These are phyloP conservation scores for Pseudoperonospora humuli DNA, from an alignment of 352 stramenopile genomes.

Conservation along the genomic window DNA sequence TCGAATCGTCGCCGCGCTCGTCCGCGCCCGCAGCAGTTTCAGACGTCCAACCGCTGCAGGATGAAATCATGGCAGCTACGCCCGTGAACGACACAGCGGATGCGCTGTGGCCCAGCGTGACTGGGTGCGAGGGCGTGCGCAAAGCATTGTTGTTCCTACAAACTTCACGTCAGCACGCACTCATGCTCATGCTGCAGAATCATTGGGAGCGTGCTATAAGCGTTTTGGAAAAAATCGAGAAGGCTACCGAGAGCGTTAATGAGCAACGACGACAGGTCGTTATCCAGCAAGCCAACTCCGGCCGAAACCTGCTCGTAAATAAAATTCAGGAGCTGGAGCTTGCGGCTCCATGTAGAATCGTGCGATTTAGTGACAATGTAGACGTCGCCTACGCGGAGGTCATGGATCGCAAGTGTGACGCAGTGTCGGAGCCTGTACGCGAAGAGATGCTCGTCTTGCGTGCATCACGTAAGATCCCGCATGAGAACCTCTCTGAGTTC, in stretches of 20 bases:
- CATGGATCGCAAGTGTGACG: slow-evolving; percentile 54
- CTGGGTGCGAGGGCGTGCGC: slow-evolving; percentile 49
- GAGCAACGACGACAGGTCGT: slow-evolving; percentile 56
- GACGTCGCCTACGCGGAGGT: slow-evolving; percentile 39
- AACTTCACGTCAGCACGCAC: slow-evolving; percentile 62
- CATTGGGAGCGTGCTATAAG: slow-evolving; percentile 64
- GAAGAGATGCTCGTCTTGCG: slow-evolving; percentile 78
- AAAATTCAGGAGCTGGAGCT: slow-evolving; percentile 31
- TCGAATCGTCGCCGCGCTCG: slow-evolving; percentile 43
- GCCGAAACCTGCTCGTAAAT: slow-evolving; percentile 22
- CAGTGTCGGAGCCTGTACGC: slow-evolving; percentile 38
- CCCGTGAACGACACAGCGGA: background rate
- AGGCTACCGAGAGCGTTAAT: slow-evolving; percentile 58
- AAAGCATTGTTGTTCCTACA: slow-evolving; percentile 59
- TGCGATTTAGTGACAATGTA: slow-evolving; percentile 58
- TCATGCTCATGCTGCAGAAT: slow-evolving; percentile 69
- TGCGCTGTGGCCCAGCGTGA: slow-evolving; percentile 36
- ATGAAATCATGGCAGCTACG: slow-evolving; percentile 6
- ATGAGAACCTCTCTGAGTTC: slow-evolving; percentile 71
- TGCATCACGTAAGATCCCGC: slow-evolving; percentile 58
- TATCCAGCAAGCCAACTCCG: slow-evolving; percentile 49
- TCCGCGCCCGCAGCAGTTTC: slow-evolving; percentile 1
- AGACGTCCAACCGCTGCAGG: slow-evolving; percentile 6
- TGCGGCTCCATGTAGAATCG: slow-evolving; percentile 14
- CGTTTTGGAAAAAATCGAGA: slow-evolving; percentile 74